Evolutionary conservation across 2,329 filamentous ascomycete genomes (phyloP).

Genomic region (Colletotrichum salicis): DNA sequence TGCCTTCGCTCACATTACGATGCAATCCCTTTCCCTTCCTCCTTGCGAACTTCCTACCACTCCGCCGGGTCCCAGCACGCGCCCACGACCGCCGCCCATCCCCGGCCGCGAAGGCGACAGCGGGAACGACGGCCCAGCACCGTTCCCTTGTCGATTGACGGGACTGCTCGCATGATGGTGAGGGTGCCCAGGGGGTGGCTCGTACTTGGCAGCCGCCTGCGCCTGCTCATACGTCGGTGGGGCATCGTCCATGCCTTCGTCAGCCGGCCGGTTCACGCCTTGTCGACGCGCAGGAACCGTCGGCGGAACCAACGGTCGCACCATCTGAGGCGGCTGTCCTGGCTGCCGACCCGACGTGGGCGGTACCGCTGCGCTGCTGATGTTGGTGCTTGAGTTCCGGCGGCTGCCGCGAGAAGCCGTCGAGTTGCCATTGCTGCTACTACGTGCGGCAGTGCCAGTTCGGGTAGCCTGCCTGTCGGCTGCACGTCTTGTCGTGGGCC

Average conservation of each 20-base stretch:
- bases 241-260: constrained; percentile 59
- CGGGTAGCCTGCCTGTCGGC: constrained; percentile 35
- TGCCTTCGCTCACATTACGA: constrained; percentile 55
- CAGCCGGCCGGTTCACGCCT: constrained; percentile 49
- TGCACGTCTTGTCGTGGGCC: constrained; percentile 39
- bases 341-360: constrained; percentile 25
- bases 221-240: constrained; percentile 70
- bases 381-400: constrained; percentile 27
- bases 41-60: constrained; percentile 26
- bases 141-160: constrained; percentile 30
- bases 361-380: constrained; percentile 35
- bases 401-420: constrained; percentile 23
- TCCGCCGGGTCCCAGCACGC: constrained; percentile 26
- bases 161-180: constrained; percentile 57
- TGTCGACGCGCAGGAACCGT: constrained; percentile 50
- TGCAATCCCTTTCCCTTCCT: constrained; percentile 52
- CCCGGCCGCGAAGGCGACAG: constrained; percentile 20
- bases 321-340: constrained; percentile 45
- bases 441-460: constrained; percentile 28
- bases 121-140: constrained; percentile 23
- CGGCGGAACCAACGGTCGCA: constrained; percentile 60
- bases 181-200: constrained; percentile 63
- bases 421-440: constrained; percentile 28
- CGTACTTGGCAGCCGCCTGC: constrained; percentile 60
- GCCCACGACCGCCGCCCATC: constrained; percentile 29